These are phyloP conservation scores for Endocarpon pusillum DNA, from an alignment of 495 filamentous ascomycete species.

Conservation along the genomic window DNA sequence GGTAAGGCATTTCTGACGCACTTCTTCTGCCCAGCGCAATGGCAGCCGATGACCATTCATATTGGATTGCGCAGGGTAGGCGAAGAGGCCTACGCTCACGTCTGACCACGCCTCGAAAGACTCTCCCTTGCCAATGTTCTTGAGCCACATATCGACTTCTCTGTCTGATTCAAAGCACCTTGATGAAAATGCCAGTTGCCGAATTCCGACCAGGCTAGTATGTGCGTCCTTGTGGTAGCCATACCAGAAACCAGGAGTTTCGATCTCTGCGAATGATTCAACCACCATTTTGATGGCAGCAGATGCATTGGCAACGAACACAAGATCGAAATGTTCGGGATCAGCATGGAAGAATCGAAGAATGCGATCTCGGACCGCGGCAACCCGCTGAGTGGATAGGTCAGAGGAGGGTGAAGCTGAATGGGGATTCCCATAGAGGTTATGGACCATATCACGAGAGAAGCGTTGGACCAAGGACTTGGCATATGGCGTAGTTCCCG, in stretches of 20 bases:
- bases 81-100: constrained; percentile 38
- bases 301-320: constrained; percentile 87
- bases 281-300: constrained; percentile 76
- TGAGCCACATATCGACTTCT: constrained; percentile 55
- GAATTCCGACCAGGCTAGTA: constrained; percentile 72
- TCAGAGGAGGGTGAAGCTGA: constrained; percentile 73
- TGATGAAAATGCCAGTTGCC: constrained; percentile 49
- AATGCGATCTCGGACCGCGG: constrained; percentile 54
- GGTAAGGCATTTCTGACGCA: constrained; percentile 28
- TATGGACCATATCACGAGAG: constrained; percentile 53
- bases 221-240: constrained; percentile 72
- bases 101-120: too few relatives aligned
- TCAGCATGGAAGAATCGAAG: constrained; percentile 73
- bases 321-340: constrained; percentile 66
- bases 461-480: constrained; percentile 71
- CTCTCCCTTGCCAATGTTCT: constrained; percentile 11
- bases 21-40: constrained; percentile 42
- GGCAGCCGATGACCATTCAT: constrained; percentile 75
- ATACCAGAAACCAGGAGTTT: constrained; percentile 53
- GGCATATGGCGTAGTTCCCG: constrained; percentile 66
- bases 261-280: constrained; percentile 49
- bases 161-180: constrained; percentile 48
- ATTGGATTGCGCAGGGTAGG: constrained; percentile 84
- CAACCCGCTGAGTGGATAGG: constrained; percentile 51
- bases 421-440: constrained; percentile 83